Conservation (phyloP, 768 basidiomycete species). For the Lepiota brunneoincarnata region DNA sequence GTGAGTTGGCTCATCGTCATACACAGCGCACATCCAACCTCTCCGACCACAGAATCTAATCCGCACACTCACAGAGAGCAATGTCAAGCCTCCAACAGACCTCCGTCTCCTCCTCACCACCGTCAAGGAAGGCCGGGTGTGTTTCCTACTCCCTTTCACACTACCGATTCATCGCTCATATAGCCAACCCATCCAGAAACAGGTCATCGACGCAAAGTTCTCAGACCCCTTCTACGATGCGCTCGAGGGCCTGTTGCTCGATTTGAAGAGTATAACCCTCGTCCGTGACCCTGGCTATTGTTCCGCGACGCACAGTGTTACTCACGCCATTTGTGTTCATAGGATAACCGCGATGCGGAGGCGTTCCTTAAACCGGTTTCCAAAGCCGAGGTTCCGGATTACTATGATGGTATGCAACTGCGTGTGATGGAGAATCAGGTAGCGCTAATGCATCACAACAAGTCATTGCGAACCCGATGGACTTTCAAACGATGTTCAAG, state of each 20-base stretch:
- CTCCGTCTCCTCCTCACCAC: slow-evolving; percentile 79
- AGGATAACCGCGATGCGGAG: slow-evolving; percentile 90
- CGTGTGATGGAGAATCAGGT: slow-evolving; percentile 7
- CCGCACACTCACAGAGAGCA: slow-evolving; percentile 79
- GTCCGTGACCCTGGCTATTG: slow-evolving; percentile 34
- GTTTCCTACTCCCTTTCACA: slow-evolving; percentile 28
- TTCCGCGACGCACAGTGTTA: slow-evolving; percentile 27
- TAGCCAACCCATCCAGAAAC: slow-evolving; percentile 21
- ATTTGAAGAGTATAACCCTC: slow-evolving; percentile 77
- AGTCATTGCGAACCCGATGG: slow-evolving; percentile 97
- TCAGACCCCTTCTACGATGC: slow-evolving; percentile 93
- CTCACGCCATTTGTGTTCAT: slow-evolving; percentile 18
- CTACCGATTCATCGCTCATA: slow-evolving; percentile 10
- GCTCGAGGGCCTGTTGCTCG: slow-evolving; percentile 81
- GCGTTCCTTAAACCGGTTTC: slow-evolving; percentile 94
- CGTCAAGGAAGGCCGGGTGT: slow-evolving; percentile 86
- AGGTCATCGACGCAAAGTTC: slow-evolving; percentile 64
- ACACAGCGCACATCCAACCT: slow-evolving; percentile 10
- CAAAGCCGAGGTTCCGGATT: slow-evolving; percentile 88
- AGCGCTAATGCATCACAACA: neutral
- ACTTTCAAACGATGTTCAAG: slow-evolving; percentile 87
- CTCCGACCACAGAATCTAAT: slow-evolving; percentile 74
- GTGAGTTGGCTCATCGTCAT: slow-evolving; percentile 33
- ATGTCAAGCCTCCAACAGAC: slow-evolving; percentile 68
- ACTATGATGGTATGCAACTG: slow-evolving; percentile 73